These are phyloP conservation scores for Anisogramma anomala DNA, from an alignment of 2,329 filamentous ascomycete species.

Conservation along the genomic window DNA sequence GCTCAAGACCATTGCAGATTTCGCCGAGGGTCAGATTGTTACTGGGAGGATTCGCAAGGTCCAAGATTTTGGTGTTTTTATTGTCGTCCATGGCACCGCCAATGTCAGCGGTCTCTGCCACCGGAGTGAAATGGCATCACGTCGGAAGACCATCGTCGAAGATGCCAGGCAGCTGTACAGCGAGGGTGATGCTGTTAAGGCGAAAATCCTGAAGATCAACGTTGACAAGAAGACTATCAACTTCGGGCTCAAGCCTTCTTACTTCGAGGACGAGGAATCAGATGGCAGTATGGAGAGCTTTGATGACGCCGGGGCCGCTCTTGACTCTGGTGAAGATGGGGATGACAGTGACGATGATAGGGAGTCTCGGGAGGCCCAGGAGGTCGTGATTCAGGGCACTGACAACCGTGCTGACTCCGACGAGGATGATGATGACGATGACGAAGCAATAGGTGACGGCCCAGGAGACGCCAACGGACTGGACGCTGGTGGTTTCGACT, in stretches of 20 bases:
- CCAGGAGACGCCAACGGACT: conserved; percentile 41
- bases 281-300: conserved; percentile 33
- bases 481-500: conserved; percentile 71
- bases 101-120: conserved; percentile 93
- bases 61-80: conserved; percentile 89
- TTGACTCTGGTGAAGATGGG: conserved; percentile 29
- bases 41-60: conserved; percentile 89
- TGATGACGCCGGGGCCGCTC: conserved; percentile 33
- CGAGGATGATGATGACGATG: conserved; percentile 30
- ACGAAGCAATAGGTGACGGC: conserved; percentile 25
- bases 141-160: conserved; percentile 62
- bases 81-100: conserved; percentile 73
- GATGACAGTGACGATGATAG: conserved; percentile 39
- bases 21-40: conserved; percentile 68
- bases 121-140: conserved; percentile 84
- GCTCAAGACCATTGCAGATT: conserved; percentile 60
- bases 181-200: conserved; percentile 88
- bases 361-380: conserved; percentile 35
- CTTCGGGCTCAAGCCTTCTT: conserved; percentile 85
- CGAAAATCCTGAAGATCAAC: conserved; percentile 72
- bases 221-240: conserved; percentile 64
- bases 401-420: conserved; percentile 26
- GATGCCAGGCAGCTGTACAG: conserved; percentile 85
- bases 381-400: conserved; percentile 31
- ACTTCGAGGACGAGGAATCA: conserved; percentile 56